Evolutionary conservation across 2,329 filamentous ascomycete genomes (phyloP), one percentile per base, ranked within the genome.

Genomic region (Penicillium glabrum): DNA sequence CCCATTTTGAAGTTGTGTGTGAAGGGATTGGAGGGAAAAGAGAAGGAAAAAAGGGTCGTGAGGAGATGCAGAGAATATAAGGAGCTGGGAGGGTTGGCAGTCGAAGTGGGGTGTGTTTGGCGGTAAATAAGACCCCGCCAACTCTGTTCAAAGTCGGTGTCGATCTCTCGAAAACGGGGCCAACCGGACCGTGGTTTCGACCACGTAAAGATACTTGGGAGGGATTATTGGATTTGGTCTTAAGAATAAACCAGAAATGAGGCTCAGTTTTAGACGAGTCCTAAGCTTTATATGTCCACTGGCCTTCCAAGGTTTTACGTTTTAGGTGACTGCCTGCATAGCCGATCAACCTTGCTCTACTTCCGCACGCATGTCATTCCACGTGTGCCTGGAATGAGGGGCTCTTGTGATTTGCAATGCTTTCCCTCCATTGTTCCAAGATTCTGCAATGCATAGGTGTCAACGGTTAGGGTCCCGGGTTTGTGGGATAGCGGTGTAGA

Each of bases 1-100:
- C 71, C 65, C 71, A 73, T 73, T 58, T 53, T 70, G 67, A 63
- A 54, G 35, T 47, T 48, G 5, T 39, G 53, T 51, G 39, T 23
- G 47, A 48, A 50, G 13, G 23, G 29, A 29, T 51, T 33, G 46
- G 41, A 55, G 48, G 31, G 39, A 39, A 14, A 31, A 57, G 33
- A 49, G 45, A 46, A 24, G 41, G 50, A 14, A 31, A 53, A 57
- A 55, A 52, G 53, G 49, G 54, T 54, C 56, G 37, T 46, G 57
- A 54, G 55, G 29, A 49, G 45, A 44, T 24, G 41, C 39, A 41
- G 39, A 56, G 54, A 56, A 46, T 53, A 56, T 46, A 51, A 58
- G 50, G 45, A 60, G 58, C 57, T 61, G 60, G 65, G 62, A 61
- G 60, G 61, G 61, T 54, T 58, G 49, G 35, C 35, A 49, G 53